Base-by-base conservation (phyloP, 75 land plant genomes). In the Cryptomeria japonica region DNA sequence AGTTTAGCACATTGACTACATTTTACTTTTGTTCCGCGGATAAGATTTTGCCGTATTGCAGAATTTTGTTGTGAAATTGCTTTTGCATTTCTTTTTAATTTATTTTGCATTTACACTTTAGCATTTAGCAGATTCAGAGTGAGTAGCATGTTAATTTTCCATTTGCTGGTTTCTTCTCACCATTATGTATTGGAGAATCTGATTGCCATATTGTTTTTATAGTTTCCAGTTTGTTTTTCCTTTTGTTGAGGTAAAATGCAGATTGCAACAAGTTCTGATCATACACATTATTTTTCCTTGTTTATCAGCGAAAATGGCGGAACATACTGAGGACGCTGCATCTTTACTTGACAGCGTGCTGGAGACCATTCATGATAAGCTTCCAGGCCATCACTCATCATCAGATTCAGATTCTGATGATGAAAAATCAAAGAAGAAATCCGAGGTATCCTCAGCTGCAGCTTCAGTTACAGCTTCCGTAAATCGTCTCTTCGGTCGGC, bases 401-500 rank as follows among this genome's bases (percentile, higher is more conserved):
- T 90, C 91, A 77, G 89, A 93, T 14, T 90, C 91, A 9, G 88
- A 88, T 78, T 89, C 92, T 6, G 90, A 89, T 13, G 84, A 75
- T 61, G 92, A 92, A 14, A 86, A 91, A 36, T 14, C 34, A 38
- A 34, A 51, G 18, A 84, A 77, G 77, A 87, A 19, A 49, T 42
- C 38, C 19, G 37, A 49, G 32, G 79, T 42, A 75, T 16, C 37
- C 49, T 28, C 34, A 47, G 70, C 28, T 19, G 31, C 19, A 47
- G 44, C 2, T 47, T 68, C 91, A 36, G 22, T 84, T 22, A 76
- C 53, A 79, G 4, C 82, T 76, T 85, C 87, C 34, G 51, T 89
- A 44, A 87, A 51, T 25, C 93, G 96, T 22, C 88, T 96, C 78
- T 95, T 96, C 73, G 93, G 93, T 11, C 84, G 96, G 34, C 88